These are phyloP conservation scores for Wallemia hederae DNA, from an alignment of 1,284 basidiomycete genomes.

Conservation along the genomic window DNA sequence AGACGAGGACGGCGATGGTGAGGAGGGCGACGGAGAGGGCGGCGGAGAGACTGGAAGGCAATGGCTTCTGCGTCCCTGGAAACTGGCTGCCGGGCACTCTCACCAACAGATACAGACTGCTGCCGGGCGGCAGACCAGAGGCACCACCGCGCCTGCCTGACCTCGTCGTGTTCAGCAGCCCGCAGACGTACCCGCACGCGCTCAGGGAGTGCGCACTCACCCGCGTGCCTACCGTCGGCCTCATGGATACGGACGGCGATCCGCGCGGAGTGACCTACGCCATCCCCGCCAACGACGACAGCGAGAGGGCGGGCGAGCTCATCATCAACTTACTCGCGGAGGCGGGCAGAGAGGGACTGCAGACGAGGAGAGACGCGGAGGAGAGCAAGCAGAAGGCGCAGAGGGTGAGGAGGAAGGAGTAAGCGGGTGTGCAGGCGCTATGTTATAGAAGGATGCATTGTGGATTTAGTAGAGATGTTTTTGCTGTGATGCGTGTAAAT, in stretches of 20 bases:
- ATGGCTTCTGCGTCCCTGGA: slow-evolving; percentile 53
- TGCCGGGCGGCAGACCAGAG: slow-evolving; percentile 18
- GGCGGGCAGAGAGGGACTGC: slow-evolving; percentile 51
- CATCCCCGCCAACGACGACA: slow-evolving; percentile 94
- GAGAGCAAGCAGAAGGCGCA: slow-evolving; percentile 6
- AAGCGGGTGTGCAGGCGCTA: too few relatives aligned
- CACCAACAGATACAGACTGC: slow-evolving; percentile 54
- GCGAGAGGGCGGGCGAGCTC: slow-evolving; percentile 60
- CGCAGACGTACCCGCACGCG: slow-evolving; percentile 46
- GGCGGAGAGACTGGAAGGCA: slow-evolving; percentile 38
- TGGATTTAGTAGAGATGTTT: neutral
- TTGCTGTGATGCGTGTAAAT: neutral
- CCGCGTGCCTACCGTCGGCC: slow-evolving; percentile 59
- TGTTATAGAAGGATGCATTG: neutral
- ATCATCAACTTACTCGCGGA: slow-evolving; percentile 69
- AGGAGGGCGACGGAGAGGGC: slow-evolving; percentile 47
- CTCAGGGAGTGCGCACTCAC: slow-evolving; percentile 59
- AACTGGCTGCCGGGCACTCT: slow-evolving; percentile 83
- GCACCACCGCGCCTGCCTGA: slow-evolving; percentile 43
- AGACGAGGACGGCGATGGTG: slow-evolving; percentile 37
- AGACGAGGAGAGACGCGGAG: slow-evolving; percentile 17
- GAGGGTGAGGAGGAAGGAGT: neutral
- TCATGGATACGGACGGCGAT: slow-evolving; percentile 85
- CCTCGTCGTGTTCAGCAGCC: slow-evolving; percentile 66
- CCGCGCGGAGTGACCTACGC: slow-evolving; percentile 92